phyloP scores from a whole-genome alignment of 2,329 filamentous ascomycete species.

The Aspergillus sp. region DNA sequence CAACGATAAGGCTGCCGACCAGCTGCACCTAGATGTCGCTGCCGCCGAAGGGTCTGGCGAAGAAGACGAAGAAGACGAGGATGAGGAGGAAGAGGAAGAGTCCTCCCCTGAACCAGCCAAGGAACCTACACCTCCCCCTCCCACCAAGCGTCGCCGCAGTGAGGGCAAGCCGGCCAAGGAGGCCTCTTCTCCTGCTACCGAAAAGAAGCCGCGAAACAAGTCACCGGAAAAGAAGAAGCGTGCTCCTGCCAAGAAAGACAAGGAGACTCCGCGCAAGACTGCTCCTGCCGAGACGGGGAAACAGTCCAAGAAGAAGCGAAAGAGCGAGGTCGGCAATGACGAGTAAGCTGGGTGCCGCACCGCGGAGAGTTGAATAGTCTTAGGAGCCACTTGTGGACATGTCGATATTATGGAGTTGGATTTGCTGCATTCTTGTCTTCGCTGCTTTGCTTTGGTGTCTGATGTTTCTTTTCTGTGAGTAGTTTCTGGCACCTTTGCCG shows the following conservation, averaged over 20 bases:
- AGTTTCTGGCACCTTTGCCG: no score
- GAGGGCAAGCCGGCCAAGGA: conserved; percentile 38
- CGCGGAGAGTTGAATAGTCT: background rate
- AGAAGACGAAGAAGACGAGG: conserved; percentile 28
- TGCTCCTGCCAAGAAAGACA: conserved; percentile 25
- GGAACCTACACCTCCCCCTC: conserved; percentile 45
- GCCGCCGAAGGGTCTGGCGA: conserved; percentile 38
- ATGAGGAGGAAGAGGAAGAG: conserved; percentile 30
- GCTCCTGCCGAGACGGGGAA: conserved; percentile 31
- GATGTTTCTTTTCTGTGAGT: background rate
- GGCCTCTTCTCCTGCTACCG: conserved; percentile 20
- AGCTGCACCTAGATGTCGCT: conserved; percentile 44
- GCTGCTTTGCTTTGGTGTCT: background rate
- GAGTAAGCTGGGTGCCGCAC: conserved; percentile 17
- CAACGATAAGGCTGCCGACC: conserved; percentile 41
- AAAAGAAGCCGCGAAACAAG: conserved; percentile 22
- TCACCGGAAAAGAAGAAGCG: conserved; percentile 38
- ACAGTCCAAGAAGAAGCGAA: conserved; percentile 48
- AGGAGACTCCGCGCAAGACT: conserved; percentile 32
- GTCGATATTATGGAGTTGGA: conserved; percentile 6
- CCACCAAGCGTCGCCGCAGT: conserved; percentile 46
- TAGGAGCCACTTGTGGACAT: background rate
- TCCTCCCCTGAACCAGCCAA: conserved; percentile 38
- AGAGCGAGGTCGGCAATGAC: conserved; percentile 40
- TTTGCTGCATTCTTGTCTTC: background rate